Conservation (phyloP, 176 grass and related monocot genomes). For the Zoysia japonica region DNA sequence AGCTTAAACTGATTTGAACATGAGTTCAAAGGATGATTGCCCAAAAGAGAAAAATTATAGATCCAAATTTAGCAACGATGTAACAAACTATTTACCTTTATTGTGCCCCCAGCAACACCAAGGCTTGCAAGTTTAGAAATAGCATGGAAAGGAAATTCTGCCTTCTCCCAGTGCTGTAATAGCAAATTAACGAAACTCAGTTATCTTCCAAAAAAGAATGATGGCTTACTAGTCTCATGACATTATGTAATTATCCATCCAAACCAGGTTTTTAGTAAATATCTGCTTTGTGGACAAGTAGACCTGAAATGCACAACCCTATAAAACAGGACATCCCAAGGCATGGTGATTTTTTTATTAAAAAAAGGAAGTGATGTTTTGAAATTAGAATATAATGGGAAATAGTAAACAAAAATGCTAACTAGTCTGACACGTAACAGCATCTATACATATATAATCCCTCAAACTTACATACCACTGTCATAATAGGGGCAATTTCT, state of each 20-base stretch:
- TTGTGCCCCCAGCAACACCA: constrained; percentile 62
- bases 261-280: constrained; percentile 14
- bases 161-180: constrained; percentile 80
- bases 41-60: neutral
- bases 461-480: constrained; percentile 44
- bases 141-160: constrained; percentile 67
- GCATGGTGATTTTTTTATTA: neutral
- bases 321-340: neutral
- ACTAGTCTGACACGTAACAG: neutral
- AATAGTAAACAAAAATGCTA: neutral
- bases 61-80: neutral
- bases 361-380: neutral
- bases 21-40: neutral
- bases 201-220: neutral
- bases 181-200: constrained; percentile 6
- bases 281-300: neutral
- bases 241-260: neutral
- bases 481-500: constrained; percentile 74
- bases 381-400: neutral
- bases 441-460: neutral
- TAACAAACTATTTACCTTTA: constrained; percentile 49
- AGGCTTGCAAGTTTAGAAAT: constrained; percentile 68
- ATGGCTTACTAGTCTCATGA: neutral
- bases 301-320: neutral
- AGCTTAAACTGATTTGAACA: neutral